Evolutionary conservation across 2,329 filamentous ascomycete genomes (phyloP).

Genomic region (Nothopassalora personata): DNA sequence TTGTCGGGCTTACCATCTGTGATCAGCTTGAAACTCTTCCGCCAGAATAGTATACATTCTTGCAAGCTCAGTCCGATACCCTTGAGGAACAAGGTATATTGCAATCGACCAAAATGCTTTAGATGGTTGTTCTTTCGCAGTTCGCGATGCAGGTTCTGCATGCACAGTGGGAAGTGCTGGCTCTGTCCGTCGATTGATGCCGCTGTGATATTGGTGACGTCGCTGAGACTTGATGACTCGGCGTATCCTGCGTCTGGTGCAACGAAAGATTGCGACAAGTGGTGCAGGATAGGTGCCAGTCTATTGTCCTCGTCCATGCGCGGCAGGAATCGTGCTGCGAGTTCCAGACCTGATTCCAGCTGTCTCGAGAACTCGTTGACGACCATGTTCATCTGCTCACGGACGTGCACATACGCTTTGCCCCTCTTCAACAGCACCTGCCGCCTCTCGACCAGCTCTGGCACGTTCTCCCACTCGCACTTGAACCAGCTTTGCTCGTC

Average conservation of each 20-base stretch:
- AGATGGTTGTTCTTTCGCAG: slow-evolving; percentile 83
- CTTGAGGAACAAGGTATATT: slow-evolving; percentile 95
- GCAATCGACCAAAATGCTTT: slow-evolving; percentile 86
- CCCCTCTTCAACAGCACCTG: slow-evolving; percentile 71
- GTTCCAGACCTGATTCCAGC: slow-evolving; percentile 77
- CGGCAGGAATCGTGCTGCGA: slow-evolving; percentile 85
- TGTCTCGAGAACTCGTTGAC: slow-evolving; percentile 76
- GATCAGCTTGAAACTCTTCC: slow-evolving; percentile 74
- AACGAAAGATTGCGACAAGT: slow-evolving; percentile 93
- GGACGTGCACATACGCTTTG: slow-evolving; percentile 83
- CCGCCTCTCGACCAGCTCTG: slow-evolving; percentile 77
- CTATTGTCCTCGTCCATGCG: slow-evolving; percentile 95
- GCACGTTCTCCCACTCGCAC: slow-evolving; percentile 90
- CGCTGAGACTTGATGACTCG: slow-evolving; percentile 52
- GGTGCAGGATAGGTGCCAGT: slow-evolving; percentile 65
- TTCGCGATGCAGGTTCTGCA: slow-evolving; percentile 83
- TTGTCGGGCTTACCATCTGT: slow-evolving; percentile 55
- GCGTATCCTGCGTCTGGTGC: slow-evolving; percentile 82
- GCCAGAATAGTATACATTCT: slow-evolving; percentile 89
- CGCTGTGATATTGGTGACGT: slow-evolving; percentile 71
- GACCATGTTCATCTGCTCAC: slow-evolving; percentile 84
- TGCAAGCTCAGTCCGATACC: slow-evolving; percentile 89
- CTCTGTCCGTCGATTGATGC: slow-evolving; percentile 72
- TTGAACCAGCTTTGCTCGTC: slow-evolving; percentile 93
- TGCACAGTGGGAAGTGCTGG: slow-evolving; percentile 84